Evolutionary conservation across 2,329 filamentous ascomycete genomes (phyloP).

Genomic region (Ascochyta lentis): DNA sequence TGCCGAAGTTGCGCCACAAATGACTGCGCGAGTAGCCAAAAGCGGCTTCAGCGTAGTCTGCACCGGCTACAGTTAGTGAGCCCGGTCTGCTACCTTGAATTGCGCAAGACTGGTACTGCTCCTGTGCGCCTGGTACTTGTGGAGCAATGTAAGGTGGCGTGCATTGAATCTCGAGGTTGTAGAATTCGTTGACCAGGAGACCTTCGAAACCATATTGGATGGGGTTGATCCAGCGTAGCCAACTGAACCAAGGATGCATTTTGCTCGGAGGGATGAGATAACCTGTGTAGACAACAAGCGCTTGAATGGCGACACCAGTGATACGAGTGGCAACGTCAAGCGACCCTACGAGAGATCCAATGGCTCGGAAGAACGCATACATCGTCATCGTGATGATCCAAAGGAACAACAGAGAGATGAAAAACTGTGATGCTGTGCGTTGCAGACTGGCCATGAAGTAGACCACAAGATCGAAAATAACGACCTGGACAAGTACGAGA

Average conservation of each 20-base stretch:
- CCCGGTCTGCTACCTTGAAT: conserved; percentile 64
- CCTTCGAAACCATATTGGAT: conserved; percentile 74
- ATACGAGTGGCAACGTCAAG: conserved; percentile 49
- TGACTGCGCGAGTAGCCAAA: conserved; percentile 64
- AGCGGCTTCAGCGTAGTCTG: conserved; percentile 61
- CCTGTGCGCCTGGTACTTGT: conserved; percentile 52
- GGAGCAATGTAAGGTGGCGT: conserved; percentile 64
- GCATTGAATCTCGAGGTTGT: conserved; percentile 63
- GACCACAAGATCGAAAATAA: conserved; percentile 66
- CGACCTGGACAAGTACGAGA: conserved; percentile 63
- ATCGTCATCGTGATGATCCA: conserved; percentile 59
- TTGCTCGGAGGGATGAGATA: conserved; percentile 50
- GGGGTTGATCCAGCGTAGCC: conserved; percentile 58
- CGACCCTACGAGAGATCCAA: conserved; percentile 45
- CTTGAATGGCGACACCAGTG: conserved; percentile 51
- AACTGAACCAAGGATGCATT: conserved; percentile 52
- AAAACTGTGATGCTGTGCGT: conserved; percentile 66
- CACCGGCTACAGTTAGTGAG: conserved; percentile 59
- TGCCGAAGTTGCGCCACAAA: conserved; percentile 66
- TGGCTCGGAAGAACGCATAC: conserved; percentile 51
- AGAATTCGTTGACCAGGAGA: conserved; percentile 74
- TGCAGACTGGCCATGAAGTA: conserved; percentile 68
- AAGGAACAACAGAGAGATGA: conserved; percentile 68
- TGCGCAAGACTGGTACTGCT: conserved; percentile 65
- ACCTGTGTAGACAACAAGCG: conserved; percentile 49